phyloP scores from a whole-genome alignment of 768 basidiomycete species.

The Dioszegia aurantiaca region DNA sequence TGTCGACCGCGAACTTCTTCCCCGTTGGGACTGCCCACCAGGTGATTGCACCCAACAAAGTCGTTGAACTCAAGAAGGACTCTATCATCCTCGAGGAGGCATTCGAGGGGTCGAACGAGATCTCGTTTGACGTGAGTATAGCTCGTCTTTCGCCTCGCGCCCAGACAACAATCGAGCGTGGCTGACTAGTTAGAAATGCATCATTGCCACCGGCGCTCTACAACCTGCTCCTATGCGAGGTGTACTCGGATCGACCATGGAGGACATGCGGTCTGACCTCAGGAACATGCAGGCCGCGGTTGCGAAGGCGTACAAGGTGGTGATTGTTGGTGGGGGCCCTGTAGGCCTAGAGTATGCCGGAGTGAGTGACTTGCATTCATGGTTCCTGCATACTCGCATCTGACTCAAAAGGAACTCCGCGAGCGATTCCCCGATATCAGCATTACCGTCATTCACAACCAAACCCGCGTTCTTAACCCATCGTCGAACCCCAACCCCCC shows the following conservation, averaged over 20 bases:
- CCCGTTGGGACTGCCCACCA: constrained; percentile 29
- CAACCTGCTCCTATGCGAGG: constrained; percentile 47
- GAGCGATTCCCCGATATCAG: constrained; percentile 28
- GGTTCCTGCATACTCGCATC: not conserved
- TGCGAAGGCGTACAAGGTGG: constrained; percentile 57
- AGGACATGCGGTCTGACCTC: constrained; percentile 18
- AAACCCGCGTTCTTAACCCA: constrained; percentile 28
- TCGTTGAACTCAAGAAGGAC: constrained; percentile 35
- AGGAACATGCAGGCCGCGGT: constrained; percentile 58
- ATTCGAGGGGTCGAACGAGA: constrained; percentile 41
- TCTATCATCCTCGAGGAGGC: constrained; percentile 45
- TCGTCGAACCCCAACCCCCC: constrained; percentile 9
- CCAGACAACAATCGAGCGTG: not conserved
- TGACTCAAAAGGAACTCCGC: constrained; percentile 30
- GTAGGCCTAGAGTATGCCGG: constrained; percentile 59
- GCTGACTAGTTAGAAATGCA: constrained; percentile 30
- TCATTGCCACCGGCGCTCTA: constrained; percentile 47
- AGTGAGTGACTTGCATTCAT: constrained; percentile 20
- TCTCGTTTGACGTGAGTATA: constrained; percentile 46
- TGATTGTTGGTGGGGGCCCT: constrained; percentile 71
- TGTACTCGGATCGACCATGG: constrained; percentile 15
- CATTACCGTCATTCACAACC: constrained; percentile 44
- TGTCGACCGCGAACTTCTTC: constrained; percentile 39
- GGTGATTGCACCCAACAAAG: constrained; percentile 43
- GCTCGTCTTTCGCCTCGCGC: not conserved